Conservation (phyloP, 495 filamentous ascomycete species). For the Penicillium coprophilum region DNA sequence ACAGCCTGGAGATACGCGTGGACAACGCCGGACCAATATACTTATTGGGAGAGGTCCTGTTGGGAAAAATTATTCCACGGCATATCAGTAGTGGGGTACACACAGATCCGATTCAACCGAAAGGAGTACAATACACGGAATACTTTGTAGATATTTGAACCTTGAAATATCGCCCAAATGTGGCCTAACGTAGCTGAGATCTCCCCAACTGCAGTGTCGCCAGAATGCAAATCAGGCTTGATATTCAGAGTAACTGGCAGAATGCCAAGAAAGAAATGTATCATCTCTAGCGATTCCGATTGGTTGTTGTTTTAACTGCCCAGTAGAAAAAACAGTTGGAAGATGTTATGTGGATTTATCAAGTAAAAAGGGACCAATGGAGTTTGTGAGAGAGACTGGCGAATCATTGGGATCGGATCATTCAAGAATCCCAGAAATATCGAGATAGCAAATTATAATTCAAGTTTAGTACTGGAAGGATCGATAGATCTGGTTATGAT, state of each 20-base stretch:
- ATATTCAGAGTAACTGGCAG: not conserved
- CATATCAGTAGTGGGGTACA: not conserved
- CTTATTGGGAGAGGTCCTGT: not conserved
- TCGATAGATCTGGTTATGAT: not conserved
- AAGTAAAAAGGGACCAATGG: not conserved
- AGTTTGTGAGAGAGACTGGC: not conserved
- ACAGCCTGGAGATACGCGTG: not conserved
- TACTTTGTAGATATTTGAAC: not conserved
- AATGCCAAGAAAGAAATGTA: not conserved
- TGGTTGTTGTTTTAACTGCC: constrained; percentile 2
- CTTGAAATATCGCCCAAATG: not conserved
- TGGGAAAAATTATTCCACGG: not conserved
- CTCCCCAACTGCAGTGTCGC: not conserved
- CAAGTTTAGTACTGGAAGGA: not conserved
- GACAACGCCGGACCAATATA: not conserved
- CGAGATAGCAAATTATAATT: not conserved
- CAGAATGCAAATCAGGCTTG: not conserved
- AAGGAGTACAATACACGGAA: not conserved
- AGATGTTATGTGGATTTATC: constrained; percentile 2
- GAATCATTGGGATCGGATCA: not conserved
- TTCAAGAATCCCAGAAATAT: not conserved
- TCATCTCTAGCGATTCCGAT: not conserved
- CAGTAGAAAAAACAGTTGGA: not conserved
- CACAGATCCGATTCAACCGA: not conserved
- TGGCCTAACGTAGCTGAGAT: not conserved